Conservation (phyloP, 1,139 yeast genomes). For the Pichia sp. region DNA sequence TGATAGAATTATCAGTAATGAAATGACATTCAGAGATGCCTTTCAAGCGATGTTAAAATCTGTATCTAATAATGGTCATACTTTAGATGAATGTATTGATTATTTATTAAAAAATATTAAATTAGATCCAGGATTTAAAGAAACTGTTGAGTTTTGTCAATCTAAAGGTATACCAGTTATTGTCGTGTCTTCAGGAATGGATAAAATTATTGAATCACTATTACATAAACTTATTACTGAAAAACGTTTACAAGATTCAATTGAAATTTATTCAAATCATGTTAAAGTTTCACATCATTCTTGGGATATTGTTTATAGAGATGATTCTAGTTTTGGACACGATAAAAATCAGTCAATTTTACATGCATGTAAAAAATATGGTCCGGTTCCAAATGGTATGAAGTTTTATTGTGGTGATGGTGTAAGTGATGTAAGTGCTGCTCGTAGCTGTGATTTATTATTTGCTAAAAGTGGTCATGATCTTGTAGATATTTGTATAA, state of each 20-base stretch:
- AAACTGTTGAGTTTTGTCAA: slow-evolving; percentile 73
- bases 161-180: slow-evolving; percentile 66
- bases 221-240: slow-evolving; percentile 65
- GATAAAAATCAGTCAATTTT: slow-evolving; percentile 46
- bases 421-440: slow-evolving; percentile 90
- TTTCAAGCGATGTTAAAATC: slow-evolving; percentile 81
- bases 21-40: slow-evolving; percentile 69
- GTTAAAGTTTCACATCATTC: slow-evolving; percentile 43
- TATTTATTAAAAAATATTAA: slow-evolving; percentile 52
- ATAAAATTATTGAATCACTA: slow-evolving; percentile 77
- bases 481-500: slow-evolving; percentile 73
- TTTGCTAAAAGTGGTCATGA: slow-evolving; percentile 94
- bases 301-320: slow-evolving; percentile 84
- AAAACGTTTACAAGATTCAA: slow-evolving; percentile 62
- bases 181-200: slow-evolving; percentile 81
- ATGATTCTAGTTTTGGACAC: slow-evolving; percentile 87
- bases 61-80: slow-evolving; percentile 40
- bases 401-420: slow-evolving; percentile 96
- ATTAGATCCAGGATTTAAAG: slow-evolving; percentile 86
- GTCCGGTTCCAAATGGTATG: background rate
- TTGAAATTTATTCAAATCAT: slow-evolving; percentile 79
- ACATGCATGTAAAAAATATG: background rate
- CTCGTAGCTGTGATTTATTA: slow-evolving; percentile 85
- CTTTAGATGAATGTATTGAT: slow-evolving; percentile 74
- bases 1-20: slow-evolving; percentile 55